A percentile compares a stretch with the other conserved stretches of the same genome.
phyloP scores from a whole-genome alignment of 1,284 basidiomycete genomes.

The Ceratobasidium sp. region DNA sequence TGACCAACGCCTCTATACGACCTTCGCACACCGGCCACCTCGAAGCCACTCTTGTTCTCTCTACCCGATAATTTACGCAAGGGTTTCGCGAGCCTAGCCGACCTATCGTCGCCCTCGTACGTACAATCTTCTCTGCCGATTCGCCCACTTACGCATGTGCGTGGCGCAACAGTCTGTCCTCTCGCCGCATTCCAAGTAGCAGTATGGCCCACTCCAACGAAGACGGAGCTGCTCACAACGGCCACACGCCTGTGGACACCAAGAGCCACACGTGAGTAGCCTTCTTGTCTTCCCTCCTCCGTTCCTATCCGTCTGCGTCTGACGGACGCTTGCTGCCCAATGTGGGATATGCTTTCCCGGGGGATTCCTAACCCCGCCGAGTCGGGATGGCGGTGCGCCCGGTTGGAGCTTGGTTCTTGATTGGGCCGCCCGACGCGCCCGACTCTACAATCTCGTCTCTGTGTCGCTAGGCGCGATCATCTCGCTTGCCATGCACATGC shows the following conservation, averaged over 20 bases:
- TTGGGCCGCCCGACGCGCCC: conserved; percentile 31
- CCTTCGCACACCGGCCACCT: conserved; percentile 11
- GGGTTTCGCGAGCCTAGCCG: conserved; percentile 33
- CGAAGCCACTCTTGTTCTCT: neutral
- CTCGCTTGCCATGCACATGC: conserved; percentile 43
- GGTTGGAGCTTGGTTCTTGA: conserved; percentile 18
- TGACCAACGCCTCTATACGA: conserved; percentile 4
- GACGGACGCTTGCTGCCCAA: neutral
- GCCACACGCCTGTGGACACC: conserved; percentile 3
- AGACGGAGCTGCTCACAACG: conserved; percentile 16
- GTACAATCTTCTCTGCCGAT: conserved; percentile 22
- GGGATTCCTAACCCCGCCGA: conserved; percentile 41
- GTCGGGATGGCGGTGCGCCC: conserved; percentile 38
- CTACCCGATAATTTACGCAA: conserved; percentile 22
- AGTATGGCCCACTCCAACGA: conserved; percentile 25
- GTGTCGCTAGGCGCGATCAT: conserved; percentile 41
- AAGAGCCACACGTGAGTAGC: conserved; percentile 33
- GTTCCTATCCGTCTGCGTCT: conserved; percentile 10
- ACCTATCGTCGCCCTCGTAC: conserved; percentile 39
- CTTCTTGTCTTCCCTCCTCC: neutral
- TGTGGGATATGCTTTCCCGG: neutral
- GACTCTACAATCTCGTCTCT: conserved; percentile 33
- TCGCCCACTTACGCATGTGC: conserved; percentile 34
- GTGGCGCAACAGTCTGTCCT: conserved; percentile 17
- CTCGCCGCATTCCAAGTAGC: neutral